Evolutionary conservation across 1,284 basidiomycete genomes (phyloP).

Genomic region (Lignosus rhinocerotis): DNA sequence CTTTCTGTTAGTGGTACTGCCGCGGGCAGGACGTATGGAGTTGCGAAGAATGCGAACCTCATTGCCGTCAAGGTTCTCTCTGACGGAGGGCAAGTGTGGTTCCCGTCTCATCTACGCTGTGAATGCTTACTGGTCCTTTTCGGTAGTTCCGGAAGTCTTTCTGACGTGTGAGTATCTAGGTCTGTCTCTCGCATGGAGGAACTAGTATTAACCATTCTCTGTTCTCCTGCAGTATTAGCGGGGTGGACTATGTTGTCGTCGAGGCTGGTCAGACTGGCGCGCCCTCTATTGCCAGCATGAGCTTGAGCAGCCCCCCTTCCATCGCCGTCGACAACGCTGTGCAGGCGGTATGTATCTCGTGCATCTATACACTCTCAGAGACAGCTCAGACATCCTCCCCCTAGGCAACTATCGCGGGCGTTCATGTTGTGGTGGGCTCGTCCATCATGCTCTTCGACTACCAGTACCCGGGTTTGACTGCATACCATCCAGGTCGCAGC

Average conservation of each 20-base stretch:
- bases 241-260: background rate
- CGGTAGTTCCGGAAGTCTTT: background rate
- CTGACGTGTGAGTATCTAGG: background rate
- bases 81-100: constrained; percentile 46
- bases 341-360: constrained; percentile 19
- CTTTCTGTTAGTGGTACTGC: constrained; percentile 44
- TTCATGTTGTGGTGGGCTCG: constrained; percentile 30
- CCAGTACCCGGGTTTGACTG: background rate
- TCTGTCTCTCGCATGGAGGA: background rate
- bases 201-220: background rate
- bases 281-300: constrained; percentile 71
- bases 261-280: constrained; percentile 50
- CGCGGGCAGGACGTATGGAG: constrained; percentile 64
- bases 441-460: background rate
- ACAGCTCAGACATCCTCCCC: background rate
- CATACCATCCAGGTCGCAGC: constrained; percentile 6
- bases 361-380: background rate
- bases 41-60: constrained; percentile 66
- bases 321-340: constrained; percentile 67
- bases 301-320: constrained; percentile 65
- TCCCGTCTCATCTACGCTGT: background rate
- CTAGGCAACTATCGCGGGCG: constrained; percentile 28
- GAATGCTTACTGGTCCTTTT: background rate
- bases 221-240: background rate
- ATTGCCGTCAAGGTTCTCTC: constrained; percentile 77